Evolutionary conservation across 257 asterid genomes (phyloP).

Genomic region (Schizonepeta tenuifolia): DNA sequence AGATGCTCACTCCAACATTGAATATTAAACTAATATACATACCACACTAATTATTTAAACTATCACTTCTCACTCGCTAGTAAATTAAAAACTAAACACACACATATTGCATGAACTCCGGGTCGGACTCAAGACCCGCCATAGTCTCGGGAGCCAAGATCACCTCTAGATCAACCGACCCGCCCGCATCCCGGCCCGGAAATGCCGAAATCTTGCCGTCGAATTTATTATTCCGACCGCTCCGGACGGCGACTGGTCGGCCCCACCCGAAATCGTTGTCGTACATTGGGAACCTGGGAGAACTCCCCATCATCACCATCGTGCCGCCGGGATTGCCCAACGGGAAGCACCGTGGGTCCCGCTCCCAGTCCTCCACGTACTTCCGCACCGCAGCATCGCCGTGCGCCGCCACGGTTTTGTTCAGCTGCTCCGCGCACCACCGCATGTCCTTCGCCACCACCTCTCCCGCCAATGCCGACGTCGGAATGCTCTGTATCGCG

Average conservation of each 20-base stretch:
- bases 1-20: neutral
- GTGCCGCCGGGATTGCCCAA: constrained; percentile 64
- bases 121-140: constrained; percentile 53
- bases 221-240: constrained; percentile 53
- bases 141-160: constrained; percentile 48
- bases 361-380: constrained; percentile 47
- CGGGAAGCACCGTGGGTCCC: constrained; percentile 64
- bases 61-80: too few species aligned
- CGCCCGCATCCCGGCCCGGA: constrained; percentile 48
- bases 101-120: constrained; percentile 59
- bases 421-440: constrained; percentile 67
- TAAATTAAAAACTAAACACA: neutral
- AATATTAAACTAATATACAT: too few species aligned
- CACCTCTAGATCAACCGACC: constrained; percentile 54
- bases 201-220: constrained; percentile 63
- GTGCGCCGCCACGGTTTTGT: constrained; percentile 50
- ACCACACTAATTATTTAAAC: neutral
- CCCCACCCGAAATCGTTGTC: constrained; percentile 65
- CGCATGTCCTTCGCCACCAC: constrained; percentile 39
- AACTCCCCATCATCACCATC: constrained; percentile 58
- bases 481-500: constrained; percentile 74
- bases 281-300: constrained; percentile 59
- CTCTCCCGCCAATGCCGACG: constrained; percentile 49
- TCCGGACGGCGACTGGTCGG: constrained; percentile 45
- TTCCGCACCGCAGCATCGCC: constrained; percentile 45